Percentiles rank a stretch among this genome's conserved stretches.
These are phyloP conservation scores for Ceratorhiza oryzae-sativae DNA, from an alignment of 1,284 basidiomycete species.

Conservation along the genomic window DNA sequence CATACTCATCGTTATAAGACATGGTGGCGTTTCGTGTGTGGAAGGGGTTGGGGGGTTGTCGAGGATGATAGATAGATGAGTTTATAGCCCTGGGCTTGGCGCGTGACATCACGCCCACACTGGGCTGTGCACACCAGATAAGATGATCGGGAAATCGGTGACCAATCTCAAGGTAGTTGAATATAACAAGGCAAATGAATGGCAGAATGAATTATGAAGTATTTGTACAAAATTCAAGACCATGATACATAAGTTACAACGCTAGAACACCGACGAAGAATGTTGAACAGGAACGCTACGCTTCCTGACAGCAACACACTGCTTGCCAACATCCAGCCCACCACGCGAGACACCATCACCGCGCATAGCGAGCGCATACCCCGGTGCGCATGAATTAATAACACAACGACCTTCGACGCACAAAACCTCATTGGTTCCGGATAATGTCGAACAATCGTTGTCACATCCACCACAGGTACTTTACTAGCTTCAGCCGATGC, in stretches of 20 bases:
- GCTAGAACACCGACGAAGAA: neutral
- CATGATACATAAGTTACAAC: neutral
- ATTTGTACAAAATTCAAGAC: neutral
- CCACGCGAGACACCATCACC: constrained; percentile 5
- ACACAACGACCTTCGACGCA: constrained; percentile 13
- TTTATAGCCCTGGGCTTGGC: neutral
- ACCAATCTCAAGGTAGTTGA: neutral
- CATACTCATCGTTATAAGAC: constrained; percentile 28
- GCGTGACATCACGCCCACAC: neutral
- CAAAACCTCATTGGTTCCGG: neutral
- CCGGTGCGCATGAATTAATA: neutral
- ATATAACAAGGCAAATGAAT: neutral
- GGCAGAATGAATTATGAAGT: neutral
- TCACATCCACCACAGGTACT: constrained; percentile 19
- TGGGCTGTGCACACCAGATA: neutral
- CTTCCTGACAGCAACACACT: neutral
- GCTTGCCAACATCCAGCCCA: constrained; percentile 15
- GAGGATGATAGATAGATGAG: neutral
- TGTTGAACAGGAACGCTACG: neutral
- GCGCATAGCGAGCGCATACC: neutral
- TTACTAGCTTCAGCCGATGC: neutral
- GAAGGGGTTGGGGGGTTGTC: neutral
- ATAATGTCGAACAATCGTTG: neutral
- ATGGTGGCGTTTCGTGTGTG: neutral
- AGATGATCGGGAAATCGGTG: neutral